These are phyloP conservation scores for Fusarium succisae DNA, from an alignment of 2,329 filamentous ascomycete genomes.

Conservation along the genomic window DNA sequence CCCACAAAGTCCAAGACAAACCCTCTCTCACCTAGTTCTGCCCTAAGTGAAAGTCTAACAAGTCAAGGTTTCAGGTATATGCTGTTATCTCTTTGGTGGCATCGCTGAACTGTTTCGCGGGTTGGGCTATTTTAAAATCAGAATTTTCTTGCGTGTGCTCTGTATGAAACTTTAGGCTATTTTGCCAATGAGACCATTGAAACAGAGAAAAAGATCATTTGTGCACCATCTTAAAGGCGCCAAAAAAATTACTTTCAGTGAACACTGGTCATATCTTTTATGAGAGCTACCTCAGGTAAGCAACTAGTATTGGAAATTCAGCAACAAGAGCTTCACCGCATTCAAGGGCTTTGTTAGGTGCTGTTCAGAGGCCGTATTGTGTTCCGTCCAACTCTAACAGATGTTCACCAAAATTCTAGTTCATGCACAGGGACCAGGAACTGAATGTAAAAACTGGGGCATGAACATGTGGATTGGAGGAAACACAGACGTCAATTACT, in stretches of 20 bases:
- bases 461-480: background rate
- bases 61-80: background rate
- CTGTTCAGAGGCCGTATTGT: background rate
- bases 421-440: no score
- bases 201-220: fast-evolving
- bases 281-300: no score
- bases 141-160: background rate
- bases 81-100: background rate
- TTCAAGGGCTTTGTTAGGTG: fast-evolving
- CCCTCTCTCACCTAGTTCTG: fast-evolving
- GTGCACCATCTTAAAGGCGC: fast-evolving
- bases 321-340: background rate
- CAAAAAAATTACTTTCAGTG: fast-evolving
- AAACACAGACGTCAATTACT: fast-evolving
- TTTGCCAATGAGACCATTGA: fast-evolving
- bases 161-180: background rate
- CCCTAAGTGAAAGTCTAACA: background rate
- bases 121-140: fast-evolving
- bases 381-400: background rate
- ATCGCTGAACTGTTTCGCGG: background rate
- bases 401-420: background rate
- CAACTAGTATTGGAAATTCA: background rate
- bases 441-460: background rate
- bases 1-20: no score
- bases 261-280: background rate